A percentile compares a stretch with the other conserved stretches of the same genome.
Evolutionary conservation across 306 rosid species (phyloP).

Genomic region (Cucumis sativus): DNA sequence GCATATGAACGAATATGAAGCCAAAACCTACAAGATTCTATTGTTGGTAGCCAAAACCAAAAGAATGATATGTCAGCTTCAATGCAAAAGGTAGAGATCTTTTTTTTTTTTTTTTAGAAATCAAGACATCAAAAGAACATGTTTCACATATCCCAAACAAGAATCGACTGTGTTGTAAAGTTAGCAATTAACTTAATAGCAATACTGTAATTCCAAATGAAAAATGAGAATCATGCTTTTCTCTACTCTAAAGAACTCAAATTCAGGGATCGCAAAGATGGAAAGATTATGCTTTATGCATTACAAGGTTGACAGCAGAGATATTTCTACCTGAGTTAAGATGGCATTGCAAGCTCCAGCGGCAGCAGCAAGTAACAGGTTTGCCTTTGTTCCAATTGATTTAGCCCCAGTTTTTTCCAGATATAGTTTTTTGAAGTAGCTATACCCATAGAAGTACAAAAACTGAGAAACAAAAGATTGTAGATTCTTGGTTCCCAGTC

Average conservation of each 20-base stretch:
- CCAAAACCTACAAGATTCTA: not conserved
- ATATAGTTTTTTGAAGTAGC: slow-evolving; percentile 86
- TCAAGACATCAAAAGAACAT: not conserved
- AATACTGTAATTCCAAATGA: not conserved
- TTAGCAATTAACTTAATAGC: not conserved
- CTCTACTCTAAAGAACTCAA: not conserved
- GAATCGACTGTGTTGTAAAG: not conserved
- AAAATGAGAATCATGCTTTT: not conserved
- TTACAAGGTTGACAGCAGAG: not conserved
- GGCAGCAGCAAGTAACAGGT: slow-evolving; percentile 84
- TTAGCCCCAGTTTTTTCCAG: slow-evolving; percentile 59
- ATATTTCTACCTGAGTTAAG: slow-evolving; percentile 62
- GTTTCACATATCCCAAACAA: not conserved
- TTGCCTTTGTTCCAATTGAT: slow-evolving; percentile 70
- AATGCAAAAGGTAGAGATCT: not conserved
- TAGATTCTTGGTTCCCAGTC: slow-evolving; percentile 83
- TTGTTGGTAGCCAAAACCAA: not conserved
- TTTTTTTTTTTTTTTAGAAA: not conserved
- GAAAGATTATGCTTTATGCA: not conserved
- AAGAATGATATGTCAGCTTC: not conserved
- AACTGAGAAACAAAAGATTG: slow-evolving; percentile 92
- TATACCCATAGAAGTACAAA: slow-evolving; percentile 89
- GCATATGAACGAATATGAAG: not conserved
- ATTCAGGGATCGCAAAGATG: not conserved
- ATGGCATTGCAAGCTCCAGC: slow-evolving; percentile 98